Percentiles rank a stretch among this genome's conserved stretches.
Conservation (phyloP, 495 filamentous ascomycete species). For the Xylaria bambusicola region DNA sequence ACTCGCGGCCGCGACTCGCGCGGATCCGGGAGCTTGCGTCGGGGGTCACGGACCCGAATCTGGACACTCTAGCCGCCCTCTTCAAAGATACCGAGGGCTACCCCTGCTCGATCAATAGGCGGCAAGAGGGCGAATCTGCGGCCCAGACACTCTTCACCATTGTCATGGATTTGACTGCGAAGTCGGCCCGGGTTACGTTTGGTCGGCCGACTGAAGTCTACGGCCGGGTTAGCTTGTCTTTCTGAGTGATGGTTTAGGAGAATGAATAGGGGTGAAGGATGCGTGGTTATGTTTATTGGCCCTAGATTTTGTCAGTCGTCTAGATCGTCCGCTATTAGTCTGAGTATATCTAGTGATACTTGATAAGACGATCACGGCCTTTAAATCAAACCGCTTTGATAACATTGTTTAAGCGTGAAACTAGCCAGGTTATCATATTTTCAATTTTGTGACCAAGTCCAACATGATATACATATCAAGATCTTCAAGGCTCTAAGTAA, state of each 20-base stretch:
- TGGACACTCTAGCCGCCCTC: conserved; percentile 22
- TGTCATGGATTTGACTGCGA: conserved; percentile 48
- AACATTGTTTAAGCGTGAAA: too few species aligned
- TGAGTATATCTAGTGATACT: too few species aligned
- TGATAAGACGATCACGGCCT: too few species aligned
- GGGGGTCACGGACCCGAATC: conserved; percentile 25
- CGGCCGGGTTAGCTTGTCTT: conserved; percentile 19
- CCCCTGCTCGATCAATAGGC: conserved; percentile 30
- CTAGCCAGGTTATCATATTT: too few species aligned
- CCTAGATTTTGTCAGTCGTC: too few species aligned
- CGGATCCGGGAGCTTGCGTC: conserved; percentile 47
- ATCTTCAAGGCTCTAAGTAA: too few species aligned
- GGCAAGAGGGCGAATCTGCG: conserved; percentile 19
- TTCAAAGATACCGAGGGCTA: conserved; percentile 29
- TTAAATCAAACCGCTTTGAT: too few species aligned
- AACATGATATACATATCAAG: too few species aligned
- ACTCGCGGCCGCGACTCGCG: conserved; percentile 53
- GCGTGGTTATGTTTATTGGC: too few species aligned
- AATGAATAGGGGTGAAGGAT: neutral
- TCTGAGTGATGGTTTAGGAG: conserved; percentile 14
- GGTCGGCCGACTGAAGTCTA: conserved; percentile 43
- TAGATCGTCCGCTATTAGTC: too few species aligned
- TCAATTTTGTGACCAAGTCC: too few species aligned
- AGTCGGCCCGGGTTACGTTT: conserved; percentile 39
- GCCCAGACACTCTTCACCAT: conserved; percentile 50